phyloP scores from a whole-genome alignment of 2,329 filamentous ascomycete species.

The Aureobasidium sp. region DNA sequence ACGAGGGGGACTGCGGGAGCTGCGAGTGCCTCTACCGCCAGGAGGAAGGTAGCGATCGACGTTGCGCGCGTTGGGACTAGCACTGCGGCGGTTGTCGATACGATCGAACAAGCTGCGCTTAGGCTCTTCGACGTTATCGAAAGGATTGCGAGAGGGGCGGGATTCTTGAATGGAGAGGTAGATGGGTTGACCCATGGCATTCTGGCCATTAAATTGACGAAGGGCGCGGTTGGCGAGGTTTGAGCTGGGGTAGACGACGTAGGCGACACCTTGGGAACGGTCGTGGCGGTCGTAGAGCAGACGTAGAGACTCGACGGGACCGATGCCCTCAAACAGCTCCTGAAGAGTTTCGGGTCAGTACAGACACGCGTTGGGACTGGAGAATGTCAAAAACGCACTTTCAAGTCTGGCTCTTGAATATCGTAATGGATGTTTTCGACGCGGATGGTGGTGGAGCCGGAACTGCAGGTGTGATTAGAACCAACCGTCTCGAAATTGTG shows the following conservation, averaged over 20 bases:
- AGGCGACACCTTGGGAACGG: constrained; percentile 76
- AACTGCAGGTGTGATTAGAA: neutral
- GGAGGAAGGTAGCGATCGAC: constrained; percentile 71
- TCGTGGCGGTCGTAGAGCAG: constrained; percentile 81
- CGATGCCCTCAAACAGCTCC: constrained; percentile 75
- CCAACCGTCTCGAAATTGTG: neutral
- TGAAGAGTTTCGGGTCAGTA: constrained; percentile 28
- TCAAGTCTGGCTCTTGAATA: constrained; percentile 64
- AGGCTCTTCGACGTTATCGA: constrained; percentile 42
- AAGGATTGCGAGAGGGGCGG: constrained; percentile 32
- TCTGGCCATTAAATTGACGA: constrained; percentile 76
- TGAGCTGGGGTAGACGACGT: constrained; percentile 65
- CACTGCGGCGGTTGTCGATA: constrained; percentile 38
- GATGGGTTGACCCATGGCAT: constrained; percentile 77
- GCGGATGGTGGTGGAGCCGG: constrained; percentile 55
- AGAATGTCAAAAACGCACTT: neutral
- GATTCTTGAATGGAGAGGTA: constrained; percentile 54
- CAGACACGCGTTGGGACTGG: no score
- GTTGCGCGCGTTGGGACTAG: constrained; percentile 50
- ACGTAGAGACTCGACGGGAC: constrained; percentile 58
- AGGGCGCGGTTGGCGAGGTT: constrained; percentile 68
- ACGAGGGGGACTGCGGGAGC: constrained; percentile 40
- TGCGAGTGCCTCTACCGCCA: constrained; percentile 40
- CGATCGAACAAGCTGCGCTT: constrained; percentile 58
- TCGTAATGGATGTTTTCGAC: constrained; percentile 93